Evolutionary conservation across 192 early-diverging fungal species (phyloP), one percentile per base, ranked within the genome.

Genomic region (Coemansia sp.): DNA sequence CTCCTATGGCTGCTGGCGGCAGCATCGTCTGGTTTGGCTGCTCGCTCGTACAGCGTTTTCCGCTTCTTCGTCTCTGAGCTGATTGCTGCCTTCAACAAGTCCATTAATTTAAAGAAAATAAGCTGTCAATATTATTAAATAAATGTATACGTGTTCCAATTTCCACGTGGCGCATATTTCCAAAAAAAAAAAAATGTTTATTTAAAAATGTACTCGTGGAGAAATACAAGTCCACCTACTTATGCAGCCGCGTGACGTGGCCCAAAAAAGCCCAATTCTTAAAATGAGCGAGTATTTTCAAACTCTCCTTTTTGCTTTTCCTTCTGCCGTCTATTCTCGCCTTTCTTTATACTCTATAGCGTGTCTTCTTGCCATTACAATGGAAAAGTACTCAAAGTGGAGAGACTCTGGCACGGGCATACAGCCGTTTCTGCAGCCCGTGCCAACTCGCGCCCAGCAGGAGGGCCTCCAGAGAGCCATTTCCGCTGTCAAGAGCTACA

Each of bases 301-400:
- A 4, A 29, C 36, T 37, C 20, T n/a, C 5, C 47, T 39, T 60
- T 27, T 31, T 40, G 20, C n/a, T n/a, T n/a, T n/a, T n/a, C n/a
- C n/a, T n/a, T 59, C 4, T 49, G 20, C 31, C 6, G 31, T 38
- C 19, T 24, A 20, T 36, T 42, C n/a, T 37, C 9, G 25, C 6
- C 53, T 8, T 56, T 65, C 56, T 49, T 25, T 3, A 32, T 20
- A 36, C 35, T 64, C 36, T 38, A 7, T 7, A 35, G 7, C 2
- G 32, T 17, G 25, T 53, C 27, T 46, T 53, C 27, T 46, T 51
- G 12, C 1, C 36, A 17, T 24, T 10, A 15, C 19, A 59, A 94
- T 94, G 94, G 94, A 93, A 70, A 94, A 95, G 67, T 95, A 86
- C 81, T 94, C 93, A 67, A 87, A 89, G 54, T 95, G 94, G 94